phyloP scores from a whole-genome alignment of 2,329 filamentous ascomycete species.

The Penicillium sp. region DNA sequence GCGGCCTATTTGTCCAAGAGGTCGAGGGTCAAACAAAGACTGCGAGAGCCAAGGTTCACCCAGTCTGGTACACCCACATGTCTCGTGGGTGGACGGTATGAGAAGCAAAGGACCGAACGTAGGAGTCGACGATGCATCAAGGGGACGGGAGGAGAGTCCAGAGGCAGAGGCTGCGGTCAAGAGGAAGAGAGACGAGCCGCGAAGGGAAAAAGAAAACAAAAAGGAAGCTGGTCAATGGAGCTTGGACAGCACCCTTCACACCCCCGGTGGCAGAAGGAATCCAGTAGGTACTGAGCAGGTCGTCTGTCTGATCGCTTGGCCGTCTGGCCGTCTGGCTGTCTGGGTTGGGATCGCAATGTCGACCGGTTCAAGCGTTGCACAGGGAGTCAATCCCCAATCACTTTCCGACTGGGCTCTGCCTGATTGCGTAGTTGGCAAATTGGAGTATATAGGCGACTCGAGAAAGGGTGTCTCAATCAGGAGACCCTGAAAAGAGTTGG shows the following conservation, averaged over 20 bases:
- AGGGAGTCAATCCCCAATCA: neutral
- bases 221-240: no score
- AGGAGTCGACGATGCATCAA: neutral
- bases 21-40: conserved; percentile 2
- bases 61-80: conserved; percentile 17
- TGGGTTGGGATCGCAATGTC: neutral
- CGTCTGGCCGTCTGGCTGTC: no score
- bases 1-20: no score
- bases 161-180: neutral
- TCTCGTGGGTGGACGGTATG: neutral
- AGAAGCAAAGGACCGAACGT: neutral
- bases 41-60: conserved; percentile 12
- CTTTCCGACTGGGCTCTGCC: neutral
- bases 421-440: no score
- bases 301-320: no score
- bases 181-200: neutral
- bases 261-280: no score
- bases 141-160: neutral
- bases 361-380: neutral
- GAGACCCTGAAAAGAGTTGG: no score
- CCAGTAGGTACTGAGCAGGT: no score
- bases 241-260: no score
- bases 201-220: no score
- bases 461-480: no score
- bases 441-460: no score